Percentiles rank a stretch among this genome's conserved stretches.
These are phyloP conservation scores for Mucor sp. DNA, from an alignment of 371 early-diverging fungal genomes.

Conservation along the genomic window DNA sequence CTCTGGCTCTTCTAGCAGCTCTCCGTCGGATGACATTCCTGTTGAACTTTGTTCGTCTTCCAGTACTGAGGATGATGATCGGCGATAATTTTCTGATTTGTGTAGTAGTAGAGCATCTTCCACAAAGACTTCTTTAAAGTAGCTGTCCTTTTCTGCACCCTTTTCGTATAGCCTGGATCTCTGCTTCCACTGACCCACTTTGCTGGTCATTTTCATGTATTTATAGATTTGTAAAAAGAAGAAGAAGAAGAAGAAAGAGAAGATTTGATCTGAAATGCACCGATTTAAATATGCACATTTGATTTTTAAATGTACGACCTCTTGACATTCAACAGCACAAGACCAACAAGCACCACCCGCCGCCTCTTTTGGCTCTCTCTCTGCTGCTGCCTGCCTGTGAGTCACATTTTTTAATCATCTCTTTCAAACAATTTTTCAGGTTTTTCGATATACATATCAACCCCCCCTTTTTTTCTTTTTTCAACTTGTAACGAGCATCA, in stretches of 20 bases:
- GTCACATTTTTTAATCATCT: slow-evolving; percentile 1
- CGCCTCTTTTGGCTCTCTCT: background rate
- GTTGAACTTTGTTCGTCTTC: background rate
- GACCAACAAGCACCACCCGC: background rate
- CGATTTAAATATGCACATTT: slow-evolving; percentile 1
- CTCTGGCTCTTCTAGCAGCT: background rate
- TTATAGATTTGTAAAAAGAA: too few species aligned
- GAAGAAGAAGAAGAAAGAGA: background rate
- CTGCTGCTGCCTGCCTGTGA: background rate
- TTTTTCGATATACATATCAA: background rate
- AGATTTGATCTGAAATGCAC: background rate
- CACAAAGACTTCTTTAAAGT: background rate
- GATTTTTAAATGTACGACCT: background rate
- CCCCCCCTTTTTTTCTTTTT: background rate
- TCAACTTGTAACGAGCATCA: background rate
- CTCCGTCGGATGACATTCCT: background rate
- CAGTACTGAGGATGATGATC: background rate
- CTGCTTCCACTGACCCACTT: background rate
- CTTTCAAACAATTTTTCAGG: background rate
- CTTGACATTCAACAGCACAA: background rate
- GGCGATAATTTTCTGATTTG: background rate
- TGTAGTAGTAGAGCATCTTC: background rate
- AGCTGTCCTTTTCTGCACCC: background rate
- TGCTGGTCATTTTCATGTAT: background rate
- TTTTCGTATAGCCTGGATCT: background rate